Percentiles rank a stretch among this genome's conserved stretches.
These are phyloP conservation scores for Chalara sp. DNA, from an alignment of 2,329 filamentous ascomycete genomes.

Conservation along the genomic window DNA sequence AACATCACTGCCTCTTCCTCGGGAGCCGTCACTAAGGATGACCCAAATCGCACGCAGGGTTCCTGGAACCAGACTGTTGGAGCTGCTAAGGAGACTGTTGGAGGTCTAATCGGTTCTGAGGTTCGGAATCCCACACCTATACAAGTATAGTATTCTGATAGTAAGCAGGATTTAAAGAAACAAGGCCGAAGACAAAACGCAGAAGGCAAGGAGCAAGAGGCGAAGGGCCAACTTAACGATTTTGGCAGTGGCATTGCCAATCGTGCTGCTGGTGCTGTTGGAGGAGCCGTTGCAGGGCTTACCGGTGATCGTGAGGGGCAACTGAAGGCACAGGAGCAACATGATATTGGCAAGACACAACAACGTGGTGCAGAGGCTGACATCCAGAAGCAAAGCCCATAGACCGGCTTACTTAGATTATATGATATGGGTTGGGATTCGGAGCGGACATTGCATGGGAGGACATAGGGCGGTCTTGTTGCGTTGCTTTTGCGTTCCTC, in stretches of 20 bases:
- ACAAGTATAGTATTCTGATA: constrained; percentile 1
- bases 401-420: neutral
- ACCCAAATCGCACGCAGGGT: constrained; percentile 64
- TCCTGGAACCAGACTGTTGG: constrained; percentile 88
- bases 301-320: constrained; percentile 64
- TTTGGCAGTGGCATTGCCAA: constrained; percentile 59
- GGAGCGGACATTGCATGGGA: no score
- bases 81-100: constrained; percentile 73
- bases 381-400: constrained; percentile 53
- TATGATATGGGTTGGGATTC: neutral
- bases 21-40: constrained; percentile 65
- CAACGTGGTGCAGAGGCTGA: constrained; percentile 80
- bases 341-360: constrained; percentile 76
- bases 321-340: constrained; percentile 56
- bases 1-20: constrained; percentile 62
- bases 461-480: neutral
- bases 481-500: neutral
- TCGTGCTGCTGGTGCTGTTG: constrained; percentile 65
- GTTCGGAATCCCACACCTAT: constrained; percentile 29
- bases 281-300: constrained; percentile 62
- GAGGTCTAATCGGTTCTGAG: constrained; percentile 69
- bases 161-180: constrained; percentile 55
- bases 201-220: constrained; percentile 74
- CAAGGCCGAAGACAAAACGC: constrained; percentile 72
- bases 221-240: constrained; percentile 74